Evolutionary conservation across 768 basidiomycete genomes (phyloP).

Genomic region (Amanita rimosa): DNA sequence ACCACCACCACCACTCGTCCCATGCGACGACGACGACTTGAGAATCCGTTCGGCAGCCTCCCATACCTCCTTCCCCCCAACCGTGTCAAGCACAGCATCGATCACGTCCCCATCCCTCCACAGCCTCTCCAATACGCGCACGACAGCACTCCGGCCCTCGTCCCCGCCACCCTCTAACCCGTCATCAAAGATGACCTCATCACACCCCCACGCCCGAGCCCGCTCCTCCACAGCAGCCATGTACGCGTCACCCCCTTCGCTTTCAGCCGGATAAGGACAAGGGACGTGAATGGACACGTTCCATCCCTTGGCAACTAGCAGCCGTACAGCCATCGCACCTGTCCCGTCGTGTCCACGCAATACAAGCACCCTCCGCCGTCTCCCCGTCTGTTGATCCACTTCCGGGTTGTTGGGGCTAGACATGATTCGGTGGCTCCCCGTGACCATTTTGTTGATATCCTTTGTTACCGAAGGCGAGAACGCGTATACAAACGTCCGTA

Average conservation of each 20-base stretch:
- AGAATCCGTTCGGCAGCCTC: slow-evolving; percentile 60
- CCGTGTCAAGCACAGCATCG: slow-evolving; percentile 75
- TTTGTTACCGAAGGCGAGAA: slow-evolving; percentile 17
- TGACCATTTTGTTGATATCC: background rate
- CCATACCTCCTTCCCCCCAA: slow-evolving; percentile 75
- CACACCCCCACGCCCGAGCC: slow-evolving; percentile 59
- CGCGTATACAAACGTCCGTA: slow-evolving; percentile 52
- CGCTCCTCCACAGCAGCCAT: slow-evolving; percentile 39
- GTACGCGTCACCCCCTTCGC: slow-evolving; percentile 20
- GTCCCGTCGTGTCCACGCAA: slow-evolving; percentile 64
- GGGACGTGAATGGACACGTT: slow-evolving; percentile 62
- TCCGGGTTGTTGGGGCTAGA: background rate
- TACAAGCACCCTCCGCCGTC: slow-evolving; percentile 37
- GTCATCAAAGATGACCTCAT: slow-evolving; percentile 68
- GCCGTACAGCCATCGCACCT: slow-evolving; percentile 70
- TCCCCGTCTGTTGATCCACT: slow-evolving; percentile 13
- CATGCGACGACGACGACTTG: slow-evolving; percentile 15
- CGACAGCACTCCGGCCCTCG: slow-evolving; percentile 34
- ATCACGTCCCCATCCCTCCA: slow-evolving; percentile 47
- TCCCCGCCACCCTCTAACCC: slow-evolving; percentile 23
- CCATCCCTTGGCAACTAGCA: slow-evolving; percentile 62
- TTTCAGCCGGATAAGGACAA: slow-evolving; percentile 13
- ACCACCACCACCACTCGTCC: no score
- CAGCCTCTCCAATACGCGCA: slow-evolving; percentile 40
- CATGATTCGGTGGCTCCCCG: slow-evolving; percentile 1